phyloP scores from a whole-genome alignment of 2,329 filamentous ascomycete species.

The Beauveria varroae region DNA sequence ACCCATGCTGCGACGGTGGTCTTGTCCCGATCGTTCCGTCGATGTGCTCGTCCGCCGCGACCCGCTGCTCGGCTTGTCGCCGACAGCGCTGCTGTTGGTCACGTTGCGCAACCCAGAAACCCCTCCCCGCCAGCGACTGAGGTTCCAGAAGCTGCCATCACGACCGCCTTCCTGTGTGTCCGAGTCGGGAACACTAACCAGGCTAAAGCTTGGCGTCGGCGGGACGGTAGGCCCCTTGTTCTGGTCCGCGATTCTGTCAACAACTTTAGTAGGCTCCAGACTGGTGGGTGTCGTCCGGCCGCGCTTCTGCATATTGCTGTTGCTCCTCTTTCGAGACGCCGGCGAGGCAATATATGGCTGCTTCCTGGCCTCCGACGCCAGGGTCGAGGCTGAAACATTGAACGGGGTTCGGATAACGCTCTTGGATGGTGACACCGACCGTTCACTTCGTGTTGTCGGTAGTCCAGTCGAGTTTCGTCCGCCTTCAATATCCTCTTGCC shows the following conservation, averaged over 20 bases:
- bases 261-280: neutral
- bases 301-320: neutral
- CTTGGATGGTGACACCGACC: slow-evolving; percentile 49
- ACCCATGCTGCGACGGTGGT: slow-evolving; percentile 24
- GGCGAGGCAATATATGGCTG: slow-evolving; percentile 32
- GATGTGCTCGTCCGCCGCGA: slow-evolving; percentile 19
- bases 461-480: slow-evolving; percentile 32
- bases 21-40: slow-evolving; percentile 25
- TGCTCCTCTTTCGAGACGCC: slow-evolving; percentile 15
- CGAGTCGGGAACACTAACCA: slow-evolving; percentile 28
- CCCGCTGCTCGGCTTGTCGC: slow-evolving; percentile 13
- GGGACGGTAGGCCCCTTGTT: slow-evolving; percentile 27
- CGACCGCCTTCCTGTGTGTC: slow-evolving; percentile 35
- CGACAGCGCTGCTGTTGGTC: slow-evolving; percentile 18
- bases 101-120: slow-evolving; percentile 29
- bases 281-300: neutral
- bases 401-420: slow-evolving; percentile 26
- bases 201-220: slow-evolving; percentile 49
- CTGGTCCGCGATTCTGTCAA: slow-evolving; percentile 19
- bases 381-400: slow-evolving; percentile 29
- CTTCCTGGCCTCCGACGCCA: slow-evolving; percentile 39
- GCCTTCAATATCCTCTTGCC: slow-evolving; percentile 63
- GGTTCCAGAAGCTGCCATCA: slow-evolving; percentile 47
- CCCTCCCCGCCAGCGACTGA: slow-evolving; percentile 43
- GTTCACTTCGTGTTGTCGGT: slow-evolving; percentile 37